phyloP scores from a whole-genome alignment of 768 basidiomycete species.

The Tricholoma flavovirens region DNA sequence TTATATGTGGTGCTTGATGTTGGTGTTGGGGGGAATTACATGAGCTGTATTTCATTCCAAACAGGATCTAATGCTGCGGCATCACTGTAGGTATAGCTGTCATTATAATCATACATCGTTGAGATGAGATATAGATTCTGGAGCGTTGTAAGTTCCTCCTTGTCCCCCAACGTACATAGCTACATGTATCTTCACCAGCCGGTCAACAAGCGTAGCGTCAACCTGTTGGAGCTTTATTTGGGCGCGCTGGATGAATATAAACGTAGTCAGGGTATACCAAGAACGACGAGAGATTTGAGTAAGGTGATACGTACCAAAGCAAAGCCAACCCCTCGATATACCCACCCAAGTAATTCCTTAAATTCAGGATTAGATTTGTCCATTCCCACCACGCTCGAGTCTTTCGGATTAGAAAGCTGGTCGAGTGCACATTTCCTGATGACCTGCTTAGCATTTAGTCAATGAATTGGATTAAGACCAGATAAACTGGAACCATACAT shows the following conservation, averaged over 20 bases:
- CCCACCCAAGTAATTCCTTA: constrained; percentile 41
- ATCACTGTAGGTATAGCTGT: not conserved
- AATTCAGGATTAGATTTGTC: constrained; percentile 46
- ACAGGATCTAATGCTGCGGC: too few species aligned
- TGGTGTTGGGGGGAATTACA: too few species aligned
- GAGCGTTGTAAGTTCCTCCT: not conserved
- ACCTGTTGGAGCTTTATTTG: constrained; percentile 34
- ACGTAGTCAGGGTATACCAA: constrained; percentile 1
- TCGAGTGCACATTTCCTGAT: constrained; percentile 41
- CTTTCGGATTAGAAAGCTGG: constrained; percentile 33
- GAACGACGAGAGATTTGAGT: not conserved
- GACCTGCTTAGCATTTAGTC: constrained; percentile 26
- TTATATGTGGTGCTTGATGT: too few species aligned
- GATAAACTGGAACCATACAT: constrained; percentile 35
- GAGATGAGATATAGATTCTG: not conserved
- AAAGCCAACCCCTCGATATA: constrained; percentile 44
- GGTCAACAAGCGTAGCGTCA: constrained; percentile 29
- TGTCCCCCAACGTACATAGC: constrained; percentile 40
- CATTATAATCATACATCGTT: not conserved
- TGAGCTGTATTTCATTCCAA: too few species aligned
- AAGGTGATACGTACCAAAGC: constrained; percentile 36
- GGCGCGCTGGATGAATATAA: constrained; percentile 28
- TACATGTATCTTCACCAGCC: constrained; percentile 37
- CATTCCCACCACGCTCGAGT: constrained; percentile 27
- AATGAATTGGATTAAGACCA: too few species aligned